These are phyloP conservation scores for Staphylotrichum longicolle DNA, from an alignment of 495 filamentous ascomycete genomes.

Conservation along the genomic window DNA sequence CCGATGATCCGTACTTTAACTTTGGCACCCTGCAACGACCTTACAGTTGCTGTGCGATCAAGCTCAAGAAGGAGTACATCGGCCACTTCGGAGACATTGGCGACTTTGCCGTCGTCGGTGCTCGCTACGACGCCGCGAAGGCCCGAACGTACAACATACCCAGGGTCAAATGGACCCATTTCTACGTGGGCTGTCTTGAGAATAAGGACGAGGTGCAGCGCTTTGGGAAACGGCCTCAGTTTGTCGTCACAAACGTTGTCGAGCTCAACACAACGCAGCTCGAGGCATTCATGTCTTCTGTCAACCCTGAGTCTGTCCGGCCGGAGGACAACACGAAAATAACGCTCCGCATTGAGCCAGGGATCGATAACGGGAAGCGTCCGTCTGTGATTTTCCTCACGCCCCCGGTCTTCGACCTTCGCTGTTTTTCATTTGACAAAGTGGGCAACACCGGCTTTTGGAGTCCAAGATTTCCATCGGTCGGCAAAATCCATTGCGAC, in stretches of 20 bases:
- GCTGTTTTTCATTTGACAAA: slow-evolving; percentile 49
- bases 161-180: slow-evolving; percentile 70
- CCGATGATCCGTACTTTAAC: slow-evolving; percentile 75
- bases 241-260: slow-evolving; percentile 58
- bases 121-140: slow-evolving; percentile 60
- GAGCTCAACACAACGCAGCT: slow-evolving; percentile 42
- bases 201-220: slow-evolving; percentile 65
- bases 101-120: slow-evolving; percentile 77
- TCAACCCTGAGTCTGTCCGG: slow-evolving; percentile 36
- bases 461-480: slow-evolving; percentile 47
- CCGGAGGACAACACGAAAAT: slow-evolving; percentile 35
- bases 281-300: slow-evolving; percentile 33
- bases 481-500: slow-evolving; percentile 49
- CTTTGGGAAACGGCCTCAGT: slow-evolving; percentile 54
- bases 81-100: slow-evolving; percentile 72
- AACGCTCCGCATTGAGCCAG: slow-evolving; percentile 31
- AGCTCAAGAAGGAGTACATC: slow-evolving; percentile 92
- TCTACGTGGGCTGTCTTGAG: slow-evolving; percentile 71
- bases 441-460: slow-evolving; percentile 45
- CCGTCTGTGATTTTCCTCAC: slow-evolving; percentile 39
- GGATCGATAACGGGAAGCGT: slow-evolving; percentile 36
- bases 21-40: slow-evolving; percentile 39
- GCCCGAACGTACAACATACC: slow-evolving; percentile 47
- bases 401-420: slow-evolving; percentile 47
- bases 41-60: slow-evolving; percentile 62